A percentile compares a stretch with the other conserved stretches of the same genome.
Conservation (phyloP, 306 rosid genomes). For the Quercus aquifolioides region DNA sequence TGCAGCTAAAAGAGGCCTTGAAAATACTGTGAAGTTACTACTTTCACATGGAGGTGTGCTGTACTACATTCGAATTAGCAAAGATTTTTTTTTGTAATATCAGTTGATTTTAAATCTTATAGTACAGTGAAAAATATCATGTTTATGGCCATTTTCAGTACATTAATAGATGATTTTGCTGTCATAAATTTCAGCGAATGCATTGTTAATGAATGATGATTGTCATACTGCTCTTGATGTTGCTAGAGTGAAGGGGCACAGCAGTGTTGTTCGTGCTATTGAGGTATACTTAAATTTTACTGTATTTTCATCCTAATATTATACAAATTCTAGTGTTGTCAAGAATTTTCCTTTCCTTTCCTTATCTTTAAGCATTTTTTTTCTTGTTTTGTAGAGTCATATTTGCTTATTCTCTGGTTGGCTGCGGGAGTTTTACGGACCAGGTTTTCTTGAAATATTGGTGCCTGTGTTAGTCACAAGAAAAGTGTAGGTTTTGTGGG, state of each 20-base stretch:
- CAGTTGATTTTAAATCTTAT: constrained; percentile 11
- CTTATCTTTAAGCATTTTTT: constrained; percentile 14
- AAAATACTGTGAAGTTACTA: constrained; percentile 67
- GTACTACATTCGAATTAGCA: constrained; percentile 1
- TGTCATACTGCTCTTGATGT: constrained; percentile 88
- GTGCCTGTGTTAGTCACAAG: constrained; percentile 79
- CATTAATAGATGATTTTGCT: constrained; percentile 12
- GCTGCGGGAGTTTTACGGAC: constrained; percentile 91
- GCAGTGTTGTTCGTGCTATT: constrained; percentile 70
- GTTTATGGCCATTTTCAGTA: not conserved
- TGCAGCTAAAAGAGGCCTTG: constrained; percentile 93
- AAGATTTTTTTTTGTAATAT: not conserved
- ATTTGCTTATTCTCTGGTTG: constrained; percentile 90
- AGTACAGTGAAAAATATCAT: constrained; percentile 1
- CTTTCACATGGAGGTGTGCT: constrained; percentile 73
- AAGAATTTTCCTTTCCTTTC: constrained; percentile 3
- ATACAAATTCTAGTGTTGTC: constrained; percentile 18
- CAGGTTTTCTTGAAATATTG: constrained; percentile 80
- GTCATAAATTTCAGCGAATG: constrained; percentile 61
- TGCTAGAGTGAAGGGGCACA: constrained; percentile 83
- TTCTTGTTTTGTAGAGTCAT: constrained; percentile 56
- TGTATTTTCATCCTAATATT: not conserved
- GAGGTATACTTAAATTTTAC: constrained; percentile 52
- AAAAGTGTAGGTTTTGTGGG: constrained; percentile 69
- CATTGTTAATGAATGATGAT: constrained; percentile 85